Evolutionary conservation across 2,329 filamentous ascomycete genomes (phyloP).

Genomic region (Aspergillus caelatus): DNA sequence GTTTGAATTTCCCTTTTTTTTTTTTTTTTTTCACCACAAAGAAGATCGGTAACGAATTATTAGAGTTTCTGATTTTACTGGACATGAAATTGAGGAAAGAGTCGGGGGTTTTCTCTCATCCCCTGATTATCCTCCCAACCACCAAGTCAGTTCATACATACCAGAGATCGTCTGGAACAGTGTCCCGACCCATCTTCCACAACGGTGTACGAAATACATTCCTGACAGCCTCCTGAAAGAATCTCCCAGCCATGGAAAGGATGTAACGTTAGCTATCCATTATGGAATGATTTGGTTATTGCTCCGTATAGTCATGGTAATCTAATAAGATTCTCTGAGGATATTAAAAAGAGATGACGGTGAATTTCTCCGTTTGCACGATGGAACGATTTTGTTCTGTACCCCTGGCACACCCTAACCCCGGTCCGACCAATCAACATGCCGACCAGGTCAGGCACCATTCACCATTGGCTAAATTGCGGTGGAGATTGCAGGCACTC

Average conservation of each 20-base stretch:
- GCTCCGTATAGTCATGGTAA: neutral
- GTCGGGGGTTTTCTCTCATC: neutral
- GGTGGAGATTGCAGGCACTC: neutral
- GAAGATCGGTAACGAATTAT: neutral
- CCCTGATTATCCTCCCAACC: constrained; percentile 11
- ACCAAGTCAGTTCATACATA: constrained; percentile 3
- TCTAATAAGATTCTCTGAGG: neutral
- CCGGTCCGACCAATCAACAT: neutral
- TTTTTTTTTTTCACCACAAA: no score
- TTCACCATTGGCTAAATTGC: neutral
- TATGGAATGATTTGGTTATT: neutral
- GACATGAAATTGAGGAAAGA: neutral
- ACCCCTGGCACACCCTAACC: constrained; percentile 2
- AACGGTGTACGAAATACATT: neutral
- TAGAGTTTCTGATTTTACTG: neutral
- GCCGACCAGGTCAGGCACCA: neutral
- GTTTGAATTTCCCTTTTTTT: neutral
- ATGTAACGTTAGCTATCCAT: neutral
- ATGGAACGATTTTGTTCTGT: no score
- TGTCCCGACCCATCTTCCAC: neutral
- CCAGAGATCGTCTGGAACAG: constrained; percentile 10
- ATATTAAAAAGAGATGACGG: neutral
- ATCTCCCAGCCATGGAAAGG: constrained; percentile 1
- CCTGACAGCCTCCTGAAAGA: constrained; percentile 4
- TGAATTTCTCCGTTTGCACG: neutral